phyloP scores from a whole-genome alignment of 2,329 filamentous ascomycete genomes.

The Chrysosporium keratinophilum region DNA sequence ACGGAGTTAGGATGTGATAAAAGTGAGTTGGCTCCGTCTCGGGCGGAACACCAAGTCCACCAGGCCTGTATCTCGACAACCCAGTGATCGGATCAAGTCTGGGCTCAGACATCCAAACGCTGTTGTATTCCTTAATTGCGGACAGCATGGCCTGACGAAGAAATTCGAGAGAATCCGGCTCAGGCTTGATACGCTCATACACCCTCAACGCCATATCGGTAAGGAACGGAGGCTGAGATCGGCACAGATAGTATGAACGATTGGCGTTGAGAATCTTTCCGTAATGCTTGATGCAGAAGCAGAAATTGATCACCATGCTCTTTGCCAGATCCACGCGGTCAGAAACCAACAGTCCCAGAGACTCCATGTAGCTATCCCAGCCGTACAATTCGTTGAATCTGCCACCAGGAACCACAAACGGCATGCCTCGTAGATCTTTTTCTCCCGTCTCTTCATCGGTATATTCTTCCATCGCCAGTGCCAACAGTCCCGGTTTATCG shows the following conservation, averaged over 20 bases:
- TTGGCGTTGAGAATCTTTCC: constrained; percentile 98
- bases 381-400: constrained; percentile 98
- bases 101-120: constrained; percentile 72
- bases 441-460: constrained; percentile 57
- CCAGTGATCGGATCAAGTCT: constrained; percentile 67
- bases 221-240: constrained; percentile 91
- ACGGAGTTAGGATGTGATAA: constrained; percentile 68
- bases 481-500: constrained; percentile 74
- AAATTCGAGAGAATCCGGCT: constrained; percentile 70
- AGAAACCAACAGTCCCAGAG: constrained; percentile 75
- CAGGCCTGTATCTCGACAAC: constrained; percentile 73
- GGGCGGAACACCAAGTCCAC: constrained; percentile 75
- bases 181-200: constrained; percentile 84
- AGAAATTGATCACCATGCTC: constrained; percentile 91
- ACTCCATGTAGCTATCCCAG: constrained; percentile 99
- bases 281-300: constrained; percentile 96
- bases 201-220: constrained; percentile 95
- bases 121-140: constrained; percentile 94
- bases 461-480: constrained; percentile 75
- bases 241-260: constrained; percentile 84
- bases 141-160: constrained; percentile 69
- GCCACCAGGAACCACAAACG: constrained; percentile 94
- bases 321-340: constrained; percentile 80
- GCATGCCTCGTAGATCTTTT: constrained; percentile 64
- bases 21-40: constrained; percentile 87